Base-by-base conservation (phyloP, 2,329 filamentous ascomycete species). In the Diaporthe nobilis region DNA sequence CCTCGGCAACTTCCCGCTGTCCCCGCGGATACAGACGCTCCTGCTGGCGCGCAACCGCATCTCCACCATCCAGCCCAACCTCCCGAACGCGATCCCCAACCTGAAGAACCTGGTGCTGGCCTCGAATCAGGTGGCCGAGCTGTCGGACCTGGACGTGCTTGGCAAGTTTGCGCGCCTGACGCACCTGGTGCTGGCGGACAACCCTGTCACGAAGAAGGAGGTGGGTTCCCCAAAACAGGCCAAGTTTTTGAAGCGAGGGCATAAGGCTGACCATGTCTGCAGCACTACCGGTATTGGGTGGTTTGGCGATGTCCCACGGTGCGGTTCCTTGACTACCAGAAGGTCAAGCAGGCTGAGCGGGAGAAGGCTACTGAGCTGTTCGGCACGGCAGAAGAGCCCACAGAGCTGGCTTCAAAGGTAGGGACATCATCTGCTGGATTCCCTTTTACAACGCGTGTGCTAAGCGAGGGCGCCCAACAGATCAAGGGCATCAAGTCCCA, bases 211-310 rank as follows among this genome's bases (percentile, higher is more conserved):
- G 34, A 94, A 94, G 87, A 98, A 96, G 86, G 96, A 98, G 92
- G 96, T 98, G 83, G 80, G 93, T 85, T 65, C 15, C 25, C 44
- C 20, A 44, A 10, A 13, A 20, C 5, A 44, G 42, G 8, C 42
- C 31, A 20, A 25, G n/a, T 10, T 44, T 53, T 22, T 8, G 31
- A 42, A 13, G 10, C 6, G 20, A 74, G 25, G 25, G 31, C 42
- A 65, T 58, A 42, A 60, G 61, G 57, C 31, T 53, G 53, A 60
- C 76, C 28, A 8, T 53, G 15, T 58, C 49, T 72, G 71, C 80
- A 98, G 95, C 88, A 98, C 85, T 99, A 98, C 86, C 93, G 97
- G 72, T 93, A 94, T 83, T 99, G 95, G 93, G 87, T 98, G 39
- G 90, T 99, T 77, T 98, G 94, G 94, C 91, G 93, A 78, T 95